These are phyloP conservation scores for Durotheca rogersii DNA, from an alignment of 495 filamentous ascomycete genomes.

Conservation along the genomic window DNA sequence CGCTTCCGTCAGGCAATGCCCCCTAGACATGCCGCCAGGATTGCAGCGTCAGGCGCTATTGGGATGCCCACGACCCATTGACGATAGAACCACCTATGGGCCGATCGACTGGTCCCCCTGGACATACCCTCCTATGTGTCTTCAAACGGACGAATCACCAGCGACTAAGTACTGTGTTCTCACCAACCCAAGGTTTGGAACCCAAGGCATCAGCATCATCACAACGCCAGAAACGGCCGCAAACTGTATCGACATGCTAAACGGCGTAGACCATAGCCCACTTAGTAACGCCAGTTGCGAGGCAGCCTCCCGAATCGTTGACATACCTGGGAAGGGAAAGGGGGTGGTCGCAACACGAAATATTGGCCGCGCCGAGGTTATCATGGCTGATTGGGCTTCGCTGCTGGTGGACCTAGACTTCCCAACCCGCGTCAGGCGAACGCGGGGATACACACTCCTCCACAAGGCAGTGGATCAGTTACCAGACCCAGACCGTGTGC, in stretches of 20 bases:
- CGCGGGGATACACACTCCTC: conserved; percentile 35
- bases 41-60: conserved; percentile 18
- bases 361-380: conserved; percentile 34
- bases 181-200: conserved; percentile 40
- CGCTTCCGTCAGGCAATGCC: conserved; percentile 12
- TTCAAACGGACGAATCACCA: conserved; percentile 13
- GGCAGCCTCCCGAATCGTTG: conserved; percentile 32
- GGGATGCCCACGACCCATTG: conserved; percentile 32
- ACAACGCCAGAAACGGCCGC: conserved; percentile 40
- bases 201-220: conserved; percentile 39
- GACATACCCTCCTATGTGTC: conserved; percentile 40
- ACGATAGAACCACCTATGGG: conserved; percentile 10
- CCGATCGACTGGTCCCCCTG: conserved; percentile 39
- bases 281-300: conserved; percentile 5
- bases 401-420: conserved; percentile 39
- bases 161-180: conserved; percentile 39
- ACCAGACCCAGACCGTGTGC: conserved; percentile 33
- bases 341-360: conserved; percentile 39
- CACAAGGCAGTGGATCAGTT: conserved; percentile 40
- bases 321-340: conserved; percentile 42
- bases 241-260: conserved; percentile 24
- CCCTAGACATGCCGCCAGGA: conserved; percentile 6
- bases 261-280: conserved; percentile 23
- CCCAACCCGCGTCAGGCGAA: conserved; percentile 31
- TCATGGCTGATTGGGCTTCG: conserved; percentile 43